Evolutionary conservation across 108 stramenopile genomes (phyloP).

Genomic region (Nitzschia sp.): DNA sequence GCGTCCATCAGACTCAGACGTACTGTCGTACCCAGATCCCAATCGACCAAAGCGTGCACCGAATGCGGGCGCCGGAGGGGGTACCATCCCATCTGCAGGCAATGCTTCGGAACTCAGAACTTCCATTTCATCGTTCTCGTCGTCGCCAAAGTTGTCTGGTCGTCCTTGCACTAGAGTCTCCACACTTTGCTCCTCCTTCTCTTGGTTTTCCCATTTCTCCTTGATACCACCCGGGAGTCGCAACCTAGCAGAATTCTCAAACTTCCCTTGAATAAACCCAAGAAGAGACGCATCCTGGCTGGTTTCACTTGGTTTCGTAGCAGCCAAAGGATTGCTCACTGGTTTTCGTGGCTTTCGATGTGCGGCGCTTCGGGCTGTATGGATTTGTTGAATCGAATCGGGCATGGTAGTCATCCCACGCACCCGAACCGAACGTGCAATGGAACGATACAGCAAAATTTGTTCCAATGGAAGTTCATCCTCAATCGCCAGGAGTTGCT

Average conservation of each 20-base stretch:
- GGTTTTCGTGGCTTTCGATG: background rate
- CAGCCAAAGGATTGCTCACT: background rate
- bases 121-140: constrained; percentile 1
- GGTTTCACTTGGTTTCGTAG: background rate
- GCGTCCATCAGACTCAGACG: background rate
- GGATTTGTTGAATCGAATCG: constrained; percentile 25
- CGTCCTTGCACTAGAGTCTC: background rate
- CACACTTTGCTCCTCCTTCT: background rate
- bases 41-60: background rate
- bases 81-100: background rate
- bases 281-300: background rate
- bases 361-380: constrained; percentile 2
- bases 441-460: constrained; percentile 62
- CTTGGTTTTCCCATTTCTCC: background rate
- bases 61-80: background rate
- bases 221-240: constrained; percentile 4
- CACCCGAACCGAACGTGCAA: constrained; percentile 48
- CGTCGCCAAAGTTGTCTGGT: constrained; percentile 2
- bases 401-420: constrained; percentile 40
- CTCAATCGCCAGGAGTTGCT: constrained; percentile 50
- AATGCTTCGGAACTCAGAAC: constrained; percentile 6
- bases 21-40: background rate
- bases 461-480: constrained; percentile 68
- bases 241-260: background rate
- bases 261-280: constrained; percentile 9